These are phyloP conservation scores for Hypsizygus ulmarius DNA, from an alignment of 1,284 basidiomycete genomes.

Conservation along the genomic window DNA sequence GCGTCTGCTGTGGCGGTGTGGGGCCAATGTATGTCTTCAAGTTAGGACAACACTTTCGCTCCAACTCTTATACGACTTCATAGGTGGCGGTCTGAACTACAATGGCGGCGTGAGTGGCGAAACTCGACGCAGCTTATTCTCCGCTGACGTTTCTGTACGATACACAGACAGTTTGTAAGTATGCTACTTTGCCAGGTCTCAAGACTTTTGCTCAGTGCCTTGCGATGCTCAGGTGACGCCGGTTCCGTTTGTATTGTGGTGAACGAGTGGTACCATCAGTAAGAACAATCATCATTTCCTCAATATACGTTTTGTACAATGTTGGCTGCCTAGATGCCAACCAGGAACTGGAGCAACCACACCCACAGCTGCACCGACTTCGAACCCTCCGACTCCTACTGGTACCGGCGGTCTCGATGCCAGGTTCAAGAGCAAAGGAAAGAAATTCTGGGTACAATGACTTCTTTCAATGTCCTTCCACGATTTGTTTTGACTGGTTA, in stretches of 20 bases:
- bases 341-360: conserved; percentile 20
- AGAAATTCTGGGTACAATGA: conserved; percentile 24
- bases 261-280: conserved; percentile 35
- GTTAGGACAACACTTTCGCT: background rate
- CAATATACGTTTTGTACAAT: background rate
- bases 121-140: background rate
- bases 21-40: conserved; percentile 15
- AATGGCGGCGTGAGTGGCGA: conserved; percentile 24
- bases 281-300: background rate
- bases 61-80: background rate
- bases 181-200: background rate
- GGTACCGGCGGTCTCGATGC: conserved; percentile 19
- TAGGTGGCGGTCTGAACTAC: conserved; percentile 31
- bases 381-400: background rate
- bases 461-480: background rate
- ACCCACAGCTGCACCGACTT: background rate
- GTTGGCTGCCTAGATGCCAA: conserved; percentile 25
- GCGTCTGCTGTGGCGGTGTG: conserved; percentile 16
- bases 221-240: conserved; percentile 22
- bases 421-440: conserved; percentile 24
- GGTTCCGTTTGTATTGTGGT: conserved; percentile 24
- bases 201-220: background rate
- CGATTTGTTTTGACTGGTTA: background rate
- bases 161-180: too few relatives aligned
- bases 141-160: too few relatives aligned